Conservation (phyloP, 2,329 filamentous ascomycete species). For the Fusarium succisae region DNA sequence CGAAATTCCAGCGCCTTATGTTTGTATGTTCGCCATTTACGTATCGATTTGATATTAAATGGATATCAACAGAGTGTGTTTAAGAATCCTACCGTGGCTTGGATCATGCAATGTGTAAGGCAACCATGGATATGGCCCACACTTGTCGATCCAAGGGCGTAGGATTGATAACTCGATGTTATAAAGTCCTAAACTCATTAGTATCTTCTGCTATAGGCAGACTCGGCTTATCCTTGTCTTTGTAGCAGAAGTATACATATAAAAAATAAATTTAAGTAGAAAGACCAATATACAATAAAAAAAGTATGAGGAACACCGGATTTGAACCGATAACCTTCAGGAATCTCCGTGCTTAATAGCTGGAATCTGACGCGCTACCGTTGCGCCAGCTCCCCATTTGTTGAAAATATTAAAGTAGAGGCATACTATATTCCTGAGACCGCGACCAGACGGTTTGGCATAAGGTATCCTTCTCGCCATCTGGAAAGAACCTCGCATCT, state of each 20-base stretch:
- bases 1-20: neutral
- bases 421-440: neutral
- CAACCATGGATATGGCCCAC: slow-evolving; percentile 3
- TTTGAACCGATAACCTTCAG: slow-evolving; percentile 30
- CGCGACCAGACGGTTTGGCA: rapidly evolving
- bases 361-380: slow-evolving; percentile 20
- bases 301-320: slow-evolving; percentile 21
- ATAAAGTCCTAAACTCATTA: neutral
- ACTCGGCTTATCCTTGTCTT: neutral
- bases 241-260: neutral
- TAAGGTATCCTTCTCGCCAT: neutral
- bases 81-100: neutral
- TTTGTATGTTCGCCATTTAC: neutral
- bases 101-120: neutral
- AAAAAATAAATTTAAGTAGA: neutral
- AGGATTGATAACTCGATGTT: neutral
- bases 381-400: slow-evolving; percentile 21
- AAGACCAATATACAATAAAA: neutral
- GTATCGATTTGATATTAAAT: neutral
- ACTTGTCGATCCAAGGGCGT: slow-evolving; percentile 38
- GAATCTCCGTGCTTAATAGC: slow-evolving; percentile 1
- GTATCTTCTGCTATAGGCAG: neutral
- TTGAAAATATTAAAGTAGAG: rapidly evolving
- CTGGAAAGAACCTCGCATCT: too few relatives aligned
- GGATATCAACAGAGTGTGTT: neutral